Evolutionary conservation across 2,329 filamentous ascomycete genomes (phyloP).

Genomic region (Anisogramma anomala): DNA sequence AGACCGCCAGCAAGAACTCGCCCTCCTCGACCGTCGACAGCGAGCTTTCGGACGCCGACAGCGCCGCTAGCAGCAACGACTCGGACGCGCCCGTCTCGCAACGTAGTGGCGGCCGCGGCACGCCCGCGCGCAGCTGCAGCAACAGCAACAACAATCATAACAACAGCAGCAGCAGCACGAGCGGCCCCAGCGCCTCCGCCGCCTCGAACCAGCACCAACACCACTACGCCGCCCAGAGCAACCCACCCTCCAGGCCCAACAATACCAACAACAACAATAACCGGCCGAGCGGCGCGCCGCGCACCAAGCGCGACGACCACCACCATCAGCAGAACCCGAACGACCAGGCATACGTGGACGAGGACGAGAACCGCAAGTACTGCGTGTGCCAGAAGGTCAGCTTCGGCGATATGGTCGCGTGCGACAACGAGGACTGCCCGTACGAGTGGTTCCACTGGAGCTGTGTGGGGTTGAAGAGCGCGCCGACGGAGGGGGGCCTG

Average conservation of each 20-base stretch:
- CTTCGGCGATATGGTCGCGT: slow-evolving; percentile 81
- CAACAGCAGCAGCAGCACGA: slow-evolving; percentile 3
- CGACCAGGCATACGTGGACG: slow-evolving; percentile 51
- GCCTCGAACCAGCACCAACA: too few species aligned
- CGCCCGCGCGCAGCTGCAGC: slow-evolving; percentile 20
- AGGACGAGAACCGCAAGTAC: slow-evolving; percentile 70
- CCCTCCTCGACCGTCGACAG: slow-evolving; percentile 53
- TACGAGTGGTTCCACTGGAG: slow-evolving; percentile 86
- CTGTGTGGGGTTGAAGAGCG: slow-evolving; percentile 56
- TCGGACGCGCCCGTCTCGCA: slow-evolving; percentile 29
- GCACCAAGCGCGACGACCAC: slow-evolving; percentile 16
- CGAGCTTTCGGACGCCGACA: slow-evolving; percentile 53
- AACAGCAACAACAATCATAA: background rate
- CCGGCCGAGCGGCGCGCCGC: slow-evolving; percentile 17
- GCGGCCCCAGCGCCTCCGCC: too few species aligned
- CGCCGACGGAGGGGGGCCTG: slow-evolving; percentile 43
- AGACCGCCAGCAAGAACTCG: slow-evolving; percentile 47
- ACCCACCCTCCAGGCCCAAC: too few species aligned
- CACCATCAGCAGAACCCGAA: slow-evolving; percentile 31
- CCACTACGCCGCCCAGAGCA: too few species aligned
- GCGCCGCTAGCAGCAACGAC: slow-evolving; percentile 38
- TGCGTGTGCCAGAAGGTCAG: slow-evolving; percentile 75
- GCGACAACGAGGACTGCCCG: slow-evolving; percentile 70
- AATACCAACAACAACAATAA: background rate
- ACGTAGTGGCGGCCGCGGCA: slow-evolving; percentile 26